Conservation (phyloP, 2,329 filamentous ascomycete genomes). For the Fusarium denticulatum region DNA sequence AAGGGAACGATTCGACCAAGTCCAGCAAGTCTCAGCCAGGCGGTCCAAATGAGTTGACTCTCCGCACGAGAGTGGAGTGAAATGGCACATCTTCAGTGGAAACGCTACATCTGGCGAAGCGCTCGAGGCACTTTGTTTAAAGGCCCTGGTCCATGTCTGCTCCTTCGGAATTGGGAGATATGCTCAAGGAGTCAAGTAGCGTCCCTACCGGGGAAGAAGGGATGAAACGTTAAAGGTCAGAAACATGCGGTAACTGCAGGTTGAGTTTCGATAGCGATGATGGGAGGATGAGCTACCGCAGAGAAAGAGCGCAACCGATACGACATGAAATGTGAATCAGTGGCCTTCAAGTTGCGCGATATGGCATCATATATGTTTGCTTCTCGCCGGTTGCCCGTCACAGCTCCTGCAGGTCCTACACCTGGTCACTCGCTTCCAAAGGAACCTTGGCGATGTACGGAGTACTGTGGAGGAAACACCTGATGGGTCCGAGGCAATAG, state of each 20-base stretch:
- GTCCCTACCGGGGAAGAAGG: slow-evolving; percentile 31
- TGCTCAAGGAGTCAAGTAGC: neutral
- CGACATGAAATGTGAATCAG: neutral
- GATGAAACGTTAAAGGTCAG: slow-evolving; percentile 37
- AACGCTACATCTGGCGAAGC: slow-evolving; percentile 27
- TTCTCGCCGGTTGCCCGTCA: neutral
- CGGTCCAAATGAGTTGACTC: slow-evolving; percentile 17
- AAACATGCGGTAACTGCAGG: slow-evolving; percentile 15
- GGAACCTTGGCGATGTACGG: neutral
- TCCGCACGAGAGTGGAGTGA: slow-evolving; percentile 33
- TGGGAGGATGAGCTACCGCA: neutral
- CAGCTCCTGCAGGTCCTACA: neutral
- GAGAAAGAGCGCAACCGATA: neutral
- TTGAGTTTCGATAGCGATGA: slow-evolving; percentile 14
- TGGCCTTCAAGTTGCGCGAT: slow-evolving; percentile 10
- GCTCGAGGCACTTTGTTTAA: slow-evolving; percentile 22
- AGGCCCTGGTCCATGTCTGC: slow-evolving; percentile 30
- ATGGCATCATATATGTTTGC: neutral
- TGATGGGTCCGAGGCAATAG: slow-evolving; percentile 33
- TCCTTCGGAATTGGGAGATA: neutral
- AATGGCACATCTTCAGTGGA: slow-evolving; percentile 23
- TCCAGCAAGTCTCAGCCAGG: neutral
- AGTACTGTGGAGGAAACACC: slow-evolving; percentile 6
- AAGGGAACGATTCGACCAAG: slow-evolving; percentile 17
- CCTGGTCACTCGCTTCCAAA: neutral